Evolutionary conservation across 192 early-diverging fungal species (phyloP), one percentile per base, ranked within the genome.

Genomic region (Phlyctochytrium bullatum): DNA sequence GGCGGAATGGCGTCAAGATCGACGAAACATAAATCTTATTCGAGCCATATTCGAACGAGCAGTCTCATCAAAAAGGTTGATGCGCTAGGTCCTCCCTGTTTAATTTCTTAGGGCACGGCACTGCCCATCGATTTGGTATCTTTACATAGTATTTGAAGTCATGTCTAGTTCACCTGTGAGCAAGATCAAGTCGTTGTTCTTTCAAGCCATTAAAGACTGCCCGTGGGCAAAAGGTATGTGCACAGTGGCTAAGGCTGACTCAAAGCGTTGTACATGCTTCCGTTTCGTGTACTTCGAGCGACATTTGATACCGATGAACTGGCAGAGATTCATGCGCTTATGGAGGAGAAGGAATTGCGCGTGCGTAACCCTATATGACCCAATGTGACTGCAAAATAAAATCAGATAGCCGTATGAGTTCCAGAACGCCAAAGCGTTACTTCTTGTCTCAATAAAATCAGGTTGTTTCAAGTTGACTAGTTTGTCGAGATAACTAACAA

Each of bases 271-370:
- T 86, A 86, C 65, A 59, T 86, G 69, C 65, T 85, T 23, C 81
- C 78, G 2, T 78, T 88, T 63, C 33, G 74, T 36, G n/a, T 61
- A 28, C 65, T 88, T 27, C 59, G 73, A 30, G 57, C 53, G 31
- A 62, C 63, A 33, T 80, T 83, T 66, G 74, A 59, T 30, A 67
- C 64, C 20, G 74, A 80, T 50, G 88, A 89, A 65, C 52, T 81
- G 47, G 61, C 69, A 50, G 84, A 88, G 31, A 64, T 86, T 12
- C 59, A 79, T 20, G 72, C 73, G 25, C 62, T 88, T 20, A 85
- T 90, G 76, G 79, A 88, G 66, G 87, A 88, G 61, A 90, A 88
- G 62, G 88, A 88, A 52, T 70, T 90, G 4, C 74, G 88, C 34
- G 62, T 86, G 34, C 74, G 84, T n/a, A n/a, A n/a, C n/a, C n/a